Percentiles rank a stretch among this genome's conserved stretches.
Evolutionary conservation across 2,329 filamentous ascomycete genomes (phyloP).

Genomic region (Bipolaris sorokiniana): DNA sequence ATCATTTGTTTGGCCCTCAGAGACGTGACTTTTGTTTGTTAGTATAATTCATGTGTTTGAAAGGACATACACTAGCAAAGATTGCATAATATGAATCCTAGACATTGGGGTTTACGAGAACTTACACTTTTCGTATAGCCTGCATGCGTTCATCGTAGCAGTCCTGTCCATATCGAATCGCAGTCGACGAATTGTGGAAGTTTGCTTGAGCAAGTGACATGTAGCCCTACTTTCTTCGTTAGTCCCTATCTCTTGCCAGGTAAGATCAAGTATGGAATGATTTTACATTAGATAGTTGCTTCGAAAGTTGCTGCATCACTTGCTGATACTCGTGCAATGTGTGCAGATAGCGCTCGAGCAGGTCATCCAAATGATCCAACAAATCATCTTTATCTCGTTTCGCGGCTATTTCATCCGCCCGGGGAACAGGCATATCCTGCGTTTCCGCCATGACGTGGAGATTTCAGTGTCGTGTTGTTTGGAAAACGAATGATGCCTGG

Average conservation of each 20-base stretch:
- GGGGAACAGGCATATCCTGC: not conserved
- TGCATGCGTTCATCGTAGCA: slow-evolving; percentile 77
- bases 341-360: slow-evolving; percentile 69
- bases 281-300: slow-evolving; percentile 61
- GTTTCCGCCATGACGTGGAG: slow-evolving; percentile 18
- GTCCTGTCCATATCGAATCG: slow-evolving; percentile 70
- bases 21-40: slow-evolving; percentile 3
- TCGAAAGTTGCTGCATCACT: slow-evolving; percentile 62
- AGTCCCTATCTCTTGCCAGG: too few relatives aligned
- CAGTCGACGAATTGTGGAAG: slow-evolving; percentile 69
- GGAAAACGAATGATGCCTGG: not conserved
- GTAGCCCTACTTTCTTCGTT: slow-evolving; percentile 46
- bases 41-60: not conserved
- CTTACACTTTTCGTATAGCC: slow-evolving; percentile 59
- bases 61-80: not conserved
- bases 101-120: not conserved
- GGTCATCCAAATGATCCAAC: slow-evolving; percentile 61
- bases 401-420: not conserved
- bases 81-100: too few relatives aligned
- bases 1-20: slow-evolving; percentile 19
- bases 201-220: slow-evolving; percentile 73
- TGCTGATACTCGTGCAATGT: slow-evolving; percentile 71
- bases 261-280: too few relatives aligned
- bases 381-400: slow-evolving; percentile 33
- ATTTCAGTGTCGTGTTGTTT: not conserved